Evolutionary conservation across 176 grass and related monocot genomes (phyloP).

Genomic region (Eleusine coracana): DNA sequence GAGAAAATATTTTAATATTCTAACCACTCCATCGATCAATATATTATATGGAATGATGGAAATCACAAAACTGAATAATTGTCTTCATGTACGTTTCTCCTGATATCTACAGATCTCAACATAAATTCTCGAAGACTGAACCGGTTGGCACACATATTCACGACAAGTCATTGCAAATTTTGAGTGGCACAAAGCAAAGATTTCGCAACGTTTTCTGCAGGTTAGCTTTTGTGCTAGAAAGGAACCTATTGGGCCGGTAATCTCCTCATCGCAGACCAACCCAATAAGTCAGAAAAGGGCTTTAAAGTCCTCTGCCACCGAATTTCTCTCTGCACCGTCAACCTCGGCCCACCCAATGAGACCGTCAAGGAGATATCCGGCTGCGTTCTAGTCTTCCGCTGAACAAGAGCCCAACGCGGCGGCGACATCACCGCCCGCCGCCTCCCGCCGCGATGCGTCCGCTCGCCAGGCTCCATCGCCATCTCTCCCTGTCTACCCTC

Average conservation of each 20-base stretch:
- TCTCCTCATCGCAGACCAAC: neutral
- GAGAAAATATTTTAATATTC: no score
- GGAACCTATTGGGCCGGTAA: neutral
- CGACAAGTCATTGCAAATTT: neutral
- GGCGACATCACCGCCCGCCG: constrained; percentile 20
- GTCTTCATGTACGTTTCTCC: no score
- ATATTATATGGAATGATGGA: no score
- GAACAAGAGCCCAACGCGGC: constrained; percentile 1
- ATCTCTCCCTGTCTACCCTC: constrained; percentile 15
- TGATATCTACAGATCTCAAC: neutral
- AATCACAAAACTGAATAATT: no score
- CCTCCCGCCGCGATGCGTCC: constrained; percentile 42
- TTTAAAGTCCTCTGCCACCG: no score
- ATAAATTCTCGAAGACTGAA: neutral
- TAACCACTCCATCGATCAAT: no score
- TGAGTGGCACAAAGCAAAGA: neutral
- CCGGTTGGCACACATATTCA: neutral
- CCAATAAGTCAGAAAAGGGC: neutral
- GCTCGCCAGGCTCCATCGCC: constrained; percentile 32
- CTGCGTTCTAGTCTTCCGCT: neutral
- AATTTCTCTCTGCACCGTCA: neutral
- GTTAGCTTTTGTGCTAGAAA: neutral
- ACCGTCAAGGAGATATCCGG: neutral
- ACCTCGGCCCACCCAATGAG: constrained; percentile 1
- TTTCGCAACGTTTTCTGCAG: neutral